Evolutionary conservation across 257 asterid genomes (phyloP), one percentile per base, ranked within the genome.

Genomic region (Osmanthus fragrans): DNA sequence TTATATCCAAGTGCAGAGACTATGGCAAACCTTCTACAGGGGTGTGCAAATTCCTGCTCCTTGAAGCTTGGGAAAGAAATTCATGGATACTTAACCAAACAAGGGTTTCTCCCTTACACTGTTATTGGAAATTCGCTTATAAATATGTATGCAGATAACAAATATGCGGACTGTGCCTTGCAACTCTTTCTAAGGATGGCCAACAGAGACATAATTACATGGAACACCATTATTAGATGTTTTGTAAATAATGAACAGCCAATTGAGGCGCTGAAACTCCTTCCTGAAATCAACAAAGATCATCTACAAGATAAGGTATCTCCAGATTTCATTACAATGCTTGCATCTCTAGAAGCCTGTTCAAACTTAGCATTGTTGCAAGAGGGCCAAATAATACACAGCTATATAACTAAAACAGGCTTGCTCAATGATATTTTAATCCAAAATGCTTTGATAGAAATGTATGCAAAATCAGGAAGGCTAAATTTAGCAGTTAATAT

Each of bases 201-300:
- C 2, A 69, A 60, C 21, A 76, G 83, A 80, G 92, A 88, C 40
- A 37, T 84, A 18, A 18, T 88, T 66, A 82, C 91, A 42, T 88
- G 89, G 89, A 88, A 88, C 71, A 83, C 89, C n/a, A 82, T 88
- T 45, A 82, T 88, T 4, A 72, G 74, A 76, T 82, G 88, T 84
- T 80, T 84, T 7, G 83, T 84, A 18, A 78, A 80, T 80, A 85
- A 84, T n/a, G 87, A 65, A 77, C 72, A 78, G 34, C 83, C 87
- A 7, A 7, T 37, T 56, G 71, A 60, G n/a, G 82, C 87, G n/a
- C 71, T 88, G 73, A 49, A 73, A 40, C 81, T 86, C 56, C 84
- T 88, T 16, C 12, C 72, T 45, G 79, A 77, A 40, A 73, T 86
- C 73, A 87, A 84, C 65, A 39, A 68, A n/a, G 77, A 73, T 51